Conservation (phyloP, 768 basidiomycete genomes). For the Scleroderma citrinum region DNA sequence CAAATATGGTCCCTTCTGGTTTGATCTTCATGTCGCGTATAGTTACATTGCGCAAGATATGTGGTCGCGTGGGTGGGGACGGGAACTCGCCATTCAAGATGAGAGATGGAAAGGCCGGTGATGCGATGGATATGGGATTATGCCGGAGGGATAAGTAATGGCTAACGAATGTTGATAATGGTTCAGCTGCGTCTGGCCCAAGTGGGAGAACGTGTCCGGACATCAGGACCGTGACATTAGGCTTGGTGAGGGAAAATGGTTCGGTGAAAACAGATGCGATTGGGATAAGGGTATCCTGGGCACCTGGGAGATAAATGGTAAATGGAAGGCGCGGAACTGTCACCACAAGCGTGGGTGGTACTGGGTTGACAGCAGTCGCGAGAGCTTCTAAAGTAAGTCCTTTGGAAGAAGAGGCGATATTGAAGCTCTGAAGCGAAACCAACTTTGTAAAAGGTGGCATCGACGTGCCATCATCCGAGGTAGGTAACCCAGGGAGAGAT, state of each 20-base stretch:
- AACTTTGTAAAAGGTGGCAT: slow-evolving; percentile 55
- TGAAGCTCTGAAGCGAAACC: slow-evolving; percentile 54
- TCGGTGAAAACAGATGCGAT: slow-evolving; percentile 50
- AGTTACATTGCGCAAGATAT: slow-evolving; percentile 64
- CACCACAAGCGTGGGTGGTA: slow-evolving; percentile 43
- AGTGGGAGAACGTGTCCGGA: slow-evolving; percentile 55
- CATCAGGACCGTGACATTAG: slow-evolving; percentile 58
- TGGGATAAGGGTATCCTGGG: slow-evolving; percentile 28
- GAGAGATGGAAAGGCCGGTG: slow-evolving; percentile 48
- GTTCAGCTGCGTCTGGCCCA: slow-evolving; percentile 29
- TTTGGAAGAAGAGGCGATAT: slow-evolving; percentile 30
- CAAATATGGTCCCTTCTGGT: slow-evolving; percentile 39
- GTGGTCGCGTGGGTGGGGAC: slow-evolving; percentile 55
- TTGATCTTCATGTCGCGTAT: slow-evolving; percentile 72
- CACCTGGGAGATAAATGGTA: slow-evolving; percentile 43
- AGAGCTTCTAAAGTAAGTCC: slow-evolving; percentile 42
- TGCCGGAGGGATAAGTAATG: slow-evolving; percentile 54
- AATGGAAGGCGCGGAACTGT: slow-evolving; percentile 59
- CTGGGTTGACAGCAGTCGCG: slow-evolving; percentile 56
- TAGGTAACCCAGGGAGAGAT: slow-evolving; percentile 58
- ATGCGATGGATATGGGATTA: slow-evolving; percentile 54
- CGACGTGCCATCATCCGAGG: slow-evolving; percentile 43
- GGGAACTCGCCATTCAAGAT: slow-evolving; percentile 53
- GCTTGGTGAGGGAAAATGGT: slow-evolving; percentile 58
- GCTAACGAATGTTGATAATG: slow-evolving; percentile 57